Base-by-base conservation (phyloP, 78 protist species). In the Creolimax fragrantissima region DNA sequence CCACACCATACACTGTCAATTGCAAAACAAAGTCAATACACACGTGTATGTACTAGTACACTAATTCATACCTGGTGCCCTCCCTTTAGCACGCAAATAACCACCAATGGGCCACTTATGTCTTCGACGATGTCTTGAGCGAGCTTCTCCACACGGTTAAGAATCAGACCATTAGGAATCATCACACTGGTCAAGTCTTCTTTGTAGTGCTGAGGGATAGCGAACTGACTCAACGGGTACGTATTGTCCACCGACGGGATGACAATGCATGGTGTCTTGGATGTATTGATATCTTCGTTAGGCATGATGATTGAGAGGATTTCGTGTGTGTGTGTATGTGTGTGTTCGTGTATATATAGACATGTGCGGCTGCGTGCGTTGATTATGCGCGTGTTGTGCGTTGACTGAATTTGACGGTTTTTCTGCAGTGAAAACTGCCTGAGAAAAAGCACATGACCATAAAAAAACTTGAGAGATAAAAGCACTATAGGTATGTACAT, bases 111-210 rank as follows among this genome's bases (percentile, higher is more conserved):
- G 6, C 43, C 90, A 36, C 43, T 5, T 7, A 88, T 88, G 67
- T 88, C 90, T 11, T 45, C 67, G 7, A 88, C 90, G 6, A 88
- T 45, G 67, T 43, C 44, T 36, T 88, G 90, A 36, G 90, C 90
- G 43, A 89, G 81, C 92, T 89, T 45, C 35, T 45, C 92, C 32
- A 89, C 3, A 5, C 88, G 35, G 89, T 91, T 35, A 44, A 41
- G 11, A 74, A 67, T 83, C 36, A 37, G 39, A 35, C 88, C 43
- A 36, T 41, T 35, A 3, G 47, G 89, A 42, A 83, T 35, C 66
- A 74, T 36, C 43, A 6, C 17, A 41, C 39, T 81, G 11, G 41
- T 3, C 35, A 35, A 37, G 17, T 39, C 11, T 36, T 41, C 66
- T 6, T 84, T 5, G 86, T 83, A 83, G 86, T 83, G 86, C 86